Evolutionary conservation across 345 rosid genomes (phyloP).

Genomic region (Nasturtium officinale): DNA sequence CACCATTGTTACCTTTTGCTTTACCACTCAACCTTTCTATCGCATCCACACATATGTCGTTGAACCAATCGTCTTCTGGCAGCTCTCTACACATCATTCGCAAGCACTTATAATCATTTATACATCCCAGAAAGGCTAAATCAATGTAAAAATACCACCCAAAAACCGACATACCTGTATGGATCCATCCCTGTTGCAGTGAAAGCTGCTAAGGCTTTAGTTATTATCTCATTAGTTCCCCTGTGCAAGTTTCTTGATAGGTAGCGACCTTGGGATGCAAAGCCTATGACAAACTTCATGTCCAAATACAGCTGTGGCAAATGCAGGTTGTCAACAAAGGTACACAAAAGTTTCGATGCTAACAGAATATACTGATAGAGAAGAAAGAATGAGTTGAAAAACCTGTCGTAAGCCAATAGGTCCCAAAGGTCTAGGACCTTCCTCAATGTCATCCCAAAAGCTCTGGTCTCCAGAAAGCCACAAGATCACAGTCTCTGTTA

Average conservation of each 20-base stretch:
- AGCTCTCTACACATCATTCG: conserved; percentile 57
- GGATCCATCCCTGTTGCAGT: conserved; percentile 93
- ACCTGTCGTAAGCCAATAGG: conserved; percentile 93
- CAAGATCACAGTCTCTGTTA: conserved; percentile 91
- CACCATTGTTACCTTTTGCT: conserved; percentile 74
- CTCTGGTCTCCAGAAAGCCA: conserved; percentile 97
- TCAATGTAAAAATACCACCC: background rate
- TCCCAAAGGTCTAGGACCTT: conserved; percentile 90
- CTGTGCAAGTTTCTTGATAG: conserved; percentile 88
- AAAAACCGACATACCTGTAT: conserved; percentile 57
- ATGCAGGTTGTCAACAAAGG: conserved; percentile 17
- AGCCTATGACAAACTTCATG: conserved; percentile 90
- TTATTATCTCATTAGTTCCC: conserved; percentile 83
- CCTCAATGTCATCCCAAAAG: conserved; percentile 99
- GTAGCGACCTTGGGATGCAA: conserved; percentile 97
- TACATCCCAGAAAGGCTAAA: conserved; percentile 1
- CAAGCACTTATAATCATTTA: conserved; percentile 14
- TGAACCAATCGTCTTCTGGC: conserved; percentile 94
- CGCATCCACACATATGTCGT: conserved; percentile 76
- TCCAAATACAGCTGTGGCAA: conserved; percentile 83
- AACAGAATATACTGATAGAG: background rate
- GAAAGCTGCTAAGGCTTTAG: conserved; percentile 80
- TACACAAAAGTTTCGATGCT: background rate
- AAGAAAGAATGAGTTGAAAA: conserved; percentile 36
- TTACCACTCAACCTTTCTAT: conserved; percentile 88